phyloP scores from a whole-genome alignment of 2,329 filamentous ascomycete genomes.

The Zasmidium citrigriseum region DNA sequence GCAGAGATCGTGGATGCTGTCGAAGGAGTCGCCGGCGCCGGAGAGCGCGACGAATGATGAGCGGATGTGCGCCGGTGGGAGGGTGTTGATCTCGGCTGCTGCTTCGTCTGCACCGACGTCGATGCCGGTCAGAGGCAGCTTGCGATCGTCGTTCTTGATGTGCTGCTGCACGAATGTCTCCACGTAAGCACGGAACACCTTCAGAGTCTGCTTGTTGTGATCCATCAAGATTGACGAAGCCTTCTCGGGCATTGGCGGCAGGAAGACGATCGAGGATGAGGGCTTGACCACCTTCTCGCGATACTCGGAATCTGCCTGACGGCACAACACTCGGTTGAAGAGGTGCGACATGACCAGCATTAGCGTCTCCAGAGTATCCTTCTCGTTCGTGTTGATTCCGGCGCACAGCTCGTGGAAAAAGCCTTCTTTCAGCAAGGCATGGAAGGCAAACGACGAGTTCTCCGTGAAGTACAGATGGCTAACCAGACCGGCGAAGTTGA shows the following conservation, averaged over 20 bases:
- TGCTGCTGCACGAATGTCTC: slow-evolving; percentile 69
- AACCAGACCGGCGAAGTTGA: slow-evolving; percentile 72
- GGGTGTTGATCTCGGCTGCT: slow-evolving; percentile 20
- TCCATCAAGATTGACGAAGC: slow-evolving; percentile 58
- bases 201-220: slow-evolving; percentile 67
- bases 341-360: slow-evolving; percentile 71
- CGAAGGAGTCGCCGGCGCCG: slow-evolving; percentile 65
- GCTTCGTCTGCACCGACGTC: slow-evolving; percentile 42
- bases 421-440: slow-evolving; percentile 69
- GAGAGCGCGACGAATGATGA: slow-evolving; percentile 74
- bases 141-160: slow-evolving; percentile 54
- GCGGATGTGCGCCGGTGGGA: slow-evolving; percentile 52
- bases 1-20: slow-evolving; percentile 67
- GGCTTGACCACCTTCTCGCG: slow-evolving; percentile 52
- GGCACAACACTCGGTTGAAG: slow-evolving; percentile 62
- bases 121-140: slow-evolving; percentile 61
- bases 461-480: slow-evolving; percentile 76
- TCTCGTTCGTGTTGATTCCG: slow-evolving; percentile 53
- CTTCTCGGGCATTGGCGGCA: slow-evolving; percentile 62
- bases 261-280: slow-evolving; percentile 64
- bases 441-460: slow-evolving; percentile 74
- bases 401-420: slow-evolving; percentile 69
- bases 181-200: slow-evolving; percentile 69
- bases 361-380: slow-evolving; percentile 57
- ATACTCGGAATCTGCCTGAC: slow-evolving; percentile 50